Conservation (phyloP, 768 basidiomycete genomes). For the Pleurotus sapidus region DNA sequence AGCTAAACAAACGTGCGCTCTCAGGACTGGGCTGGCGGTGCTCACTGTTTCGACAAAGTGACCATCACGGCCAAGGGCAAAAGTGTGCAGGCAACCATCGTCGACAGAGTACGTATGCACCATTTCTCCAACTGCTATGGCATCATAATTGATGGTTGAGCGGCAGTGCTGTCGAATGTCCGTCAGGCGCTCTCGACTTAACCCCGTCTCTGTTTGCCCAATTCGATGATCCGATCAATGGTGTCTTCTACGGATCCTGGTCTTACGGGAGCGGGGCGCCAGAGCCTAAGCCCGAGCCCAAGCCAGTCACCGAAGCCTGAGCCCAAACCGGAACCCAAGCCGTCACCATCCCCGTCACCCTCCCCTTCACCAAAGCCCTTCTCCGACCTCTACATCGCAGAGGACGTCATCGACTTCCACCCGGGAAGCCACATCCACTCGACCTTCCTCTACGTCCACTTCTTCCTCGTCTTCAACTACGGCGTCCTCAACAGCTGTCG, state of each 20-base stretch:
- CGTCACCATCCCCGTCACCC: conserved; percentile 13
- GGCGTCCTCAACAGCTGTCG: neutral
- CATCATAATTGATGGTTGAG: neutral
- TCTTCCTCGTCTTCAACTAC: conserved; percentile 2
- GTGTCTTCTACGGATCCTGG: conserved; percentile 41
- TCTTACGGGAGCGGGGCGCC: conserved; percentile 24
- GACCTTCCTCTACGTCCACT: conserved; percentile 9
- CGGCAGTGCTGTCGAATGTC: conserved; percentile 39
- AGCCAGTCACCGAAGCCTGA: conserved; percentile 12
- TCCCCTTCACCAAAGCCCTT: conserved; percentile 11
- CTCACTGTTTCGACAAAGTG: conserved; percentile 43
- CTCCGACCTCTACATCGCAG: conserved; percentile 15
- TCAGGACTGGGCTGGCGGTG: conserved; percentile 37
- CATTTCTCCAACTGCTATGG: neutral
- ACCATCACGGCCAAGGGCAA: conserved; percentile 37
- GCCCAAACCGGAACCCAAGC: conserved; percentile 15
- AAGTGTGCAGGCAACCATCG: conserved; percentile 37
- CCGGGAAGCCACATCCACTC: conserved; percentile 10
- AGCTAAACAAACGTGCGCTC: neutral
- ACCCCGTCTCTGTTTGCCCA: conserved; percentile 40
- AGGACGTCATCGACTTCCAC: conserved; percentile 8
- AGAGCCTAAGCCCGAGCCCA: conserved; percentile 11
- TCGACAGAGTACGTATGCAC: conserved; percentile 36
- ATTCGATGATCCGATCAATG: conserved; percentile 30
- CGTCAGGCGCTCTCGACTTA: conserved; percentile 40